phyloP scores from a whole-genome alignment of 108 stramenopile genomes.

The Cylindrotheca closterium region DNA sequence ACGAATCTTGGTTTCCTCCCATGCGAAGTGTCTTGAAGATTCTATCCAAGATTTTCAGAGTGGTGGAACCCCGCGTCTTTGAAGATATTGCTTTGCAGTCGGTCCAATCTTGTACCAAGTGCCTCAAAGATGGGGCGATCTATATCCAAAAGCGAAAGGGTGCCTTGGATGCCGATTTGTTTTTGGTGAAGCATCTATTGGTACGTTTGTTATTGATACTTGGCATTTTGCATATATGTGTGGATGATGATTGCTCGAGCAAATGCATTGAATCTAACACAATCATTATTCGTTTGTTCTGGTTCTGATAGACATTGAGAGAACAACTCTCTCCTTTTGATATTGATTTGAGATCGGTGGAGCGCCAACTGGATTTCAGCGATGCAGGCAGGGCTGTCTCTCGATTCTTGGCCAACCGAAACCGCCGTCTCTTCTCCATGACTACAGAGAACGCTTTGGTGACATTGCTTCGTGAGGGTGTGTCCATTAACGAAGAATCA shows the following conservation, averaged over 20 bases:
- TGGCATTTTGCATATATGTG: not conserved
- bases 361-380: slow-evolving; percentile 88
- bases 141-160: slow-evolving; percentile 68
- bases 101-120: slow-evolving; percentile 81
- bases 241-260: not conserved
- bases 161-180: slow-evolving; percentile 80
- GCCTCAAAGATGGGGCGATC: slow-evolving; percentile 72
- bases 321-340: slow-evolving; percentile 95
- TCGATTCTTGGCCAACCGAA: slow-evolving; percentile 85
- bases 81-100: slow-evolving; percentile 87
- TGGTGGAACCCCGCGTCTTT: slow-evolving; percentile 90
- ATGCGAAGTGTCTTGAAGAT: slow-evolving; percentile 83
- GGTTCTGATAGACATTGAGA: slow-evolving; percentile 63
- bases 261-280: not conserved
- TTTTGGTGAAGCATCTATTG: slow-evolving; percentile 87
- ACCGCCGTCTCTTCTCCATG: slow-evolving; percentile 86
- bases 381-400: slow-evolving; percentile 85
- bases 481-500: slow-evolving; percentile 80
- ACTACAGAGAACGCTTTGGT: slow-evolving; percentile 86
- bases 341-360: slow-evolving; percentile 84
- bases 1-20: slow-evolving; percentile 92
- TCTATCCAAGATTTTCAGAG: slow-evolving; percentile 89
- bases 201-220: slow-evolving; percentile 38
- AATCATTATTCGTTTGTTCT: too few relatives aligned
- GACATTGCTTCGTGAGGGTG: slow-evolving; percentile 83